Percentiles rank a stretch among this genome's conserved stretches.
These are phyloP conservation scores for Pterocarpus macrocarpus DNA, from an alignment of 306 rosid species.

Conservation along the genomic window DNA sequence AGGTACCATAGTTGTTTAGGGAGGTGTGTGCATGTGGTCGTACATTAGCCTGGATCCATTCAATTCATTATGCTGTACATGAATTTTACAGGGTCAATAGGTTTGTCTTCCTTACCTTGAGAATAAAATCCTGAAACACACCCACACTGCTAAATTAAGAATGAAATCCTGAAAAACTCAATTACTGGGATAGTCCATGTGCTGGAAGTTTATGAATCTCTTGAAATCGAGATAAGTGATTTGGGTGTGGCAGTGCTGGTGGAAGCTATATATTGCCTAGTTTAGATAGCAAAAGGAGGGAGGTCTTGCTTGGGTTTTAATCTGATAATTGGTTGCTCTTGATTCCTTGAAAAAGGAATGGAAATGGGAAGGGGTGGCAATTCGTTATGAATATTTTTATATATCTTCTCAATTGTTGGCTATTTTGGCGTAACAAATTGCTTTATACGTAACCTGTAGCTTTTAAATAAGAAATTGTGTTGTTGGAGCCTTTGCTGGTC, in stretches of 20 bases:
- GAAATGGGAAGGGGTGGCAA: background rate
- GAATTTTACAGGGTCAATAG: background rate
- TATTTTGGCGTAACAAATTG: constrained; percentile 17
- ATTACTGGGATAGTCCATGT: background rate
- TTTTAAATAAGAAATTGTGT: constrained; percentile 23
- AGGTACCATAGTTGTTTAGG: background rate
- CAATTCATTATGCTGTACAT: background rate
- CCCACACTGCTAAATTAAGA: background rate
- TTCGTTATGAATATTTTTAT: background rate
- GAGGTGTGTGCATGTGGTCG: background rate
- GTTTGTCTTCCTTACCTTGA: background rate
- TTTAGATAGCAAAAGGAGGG: background rate
- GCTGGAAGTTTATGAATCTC: constrained; percentile 29
- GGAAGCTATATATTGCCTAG: constrained; percentile 25
- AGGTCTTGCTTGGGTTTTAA: constrained; percentile 11
- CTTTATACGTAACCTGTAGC: constrained; percentile 19
- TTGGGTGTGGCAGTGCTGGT: constrained; percentile 1
- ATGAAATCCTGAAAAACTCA: background rate
- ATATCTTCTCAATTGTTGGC: constrained; percentile 20
- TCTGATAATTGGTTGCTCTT: constrained; percentile 13
- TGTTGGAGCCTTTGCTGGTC: constrained; percentile 14
- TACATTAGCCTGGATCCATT: constrained; percentile 15
- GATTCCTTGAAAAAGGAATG: constrained; percentile 2
- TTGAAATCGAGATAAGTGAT: constrained; percentile 22
- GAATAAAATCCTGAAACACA: background rate